These are phyloP conservation scores for Basipetospora sp. DNA, from an alignment of 2,329 filamentous ascomycete species.

Conservation along the genomic window DNA sequence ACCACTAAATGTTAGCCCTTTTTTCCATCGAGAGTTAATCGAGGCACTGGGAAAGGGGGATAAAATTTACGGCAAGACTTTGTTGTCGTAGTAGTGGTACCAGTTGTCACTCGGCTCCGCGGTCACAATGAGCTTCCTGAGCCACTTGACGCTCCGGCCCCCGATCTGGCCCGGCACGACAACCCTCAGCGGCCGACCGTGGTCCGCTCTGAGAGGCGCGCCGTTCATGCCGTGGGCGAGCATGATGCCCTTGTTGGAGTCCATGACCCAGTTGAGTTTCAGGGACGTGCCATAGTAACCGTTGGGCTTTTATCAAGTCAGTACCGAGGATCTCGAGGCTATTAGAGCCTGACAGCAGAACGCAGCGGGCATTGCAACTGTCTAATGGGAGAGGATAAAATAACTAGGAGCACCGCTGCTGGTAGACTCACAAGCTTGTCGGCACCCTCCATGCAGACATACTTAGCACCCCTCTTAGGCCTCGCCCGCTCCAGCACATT, in stretches of 20 bases:
- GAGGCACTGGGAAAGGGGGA: too few relatives aligned
- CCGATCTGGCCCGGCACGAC: slow-evolving; percentile 87
- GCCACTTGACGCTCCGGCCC: slow-evolving; percentile 83
- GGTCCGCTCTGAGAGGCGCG: slow-evolving; percentile 63
- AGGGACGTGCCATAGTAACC: slow-evolving; percentile 79
- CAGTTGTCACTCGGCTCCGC: slow-evolving; percentile 73
- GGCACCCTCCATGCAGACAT: slow-evolving; percentile 42
- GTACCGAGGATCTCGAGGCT: too few relatives aligned
- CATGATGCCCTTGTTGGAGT: slow-evolving; percentile 70
- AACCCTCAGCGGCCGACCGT: slow-evolving; percentile 68
- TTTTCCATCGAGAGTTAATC: too few relatives aligned
- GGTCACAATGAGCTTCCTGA: slow-evolving; percentile 68
- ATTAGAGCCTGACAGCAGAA: too few relatives aligned
- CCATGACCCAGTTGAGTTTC: slow-evolving; percentile 77
- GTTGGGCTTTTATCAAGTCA: slow-evolving; percentile 39
- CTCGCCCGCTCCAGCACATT: slow-evolving; percentile 56
- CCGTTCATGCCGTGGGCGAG: slow-evolving; percentile 86
- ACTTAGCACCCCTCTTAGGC: slow-evolving; percentile 56
- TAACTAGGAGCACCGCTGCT: too few relatives aligned
- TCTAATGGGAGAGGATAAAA: background rate
- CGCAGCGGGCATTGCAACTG: background rate
- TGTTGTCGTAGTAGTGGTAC: slow-evolving; percentile 91
- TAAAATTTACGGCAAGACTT: slow-evolving; percentile 49
- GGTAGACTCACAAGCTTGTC: slow-evolving; percentile 3
- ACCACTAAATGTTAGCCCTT: too few relatives aligned